These are phyloP conservation scores for Stentor roeselii DNA, from an alignment of 73 alveolate genomes.

Conservation along the genomic window DNA sequence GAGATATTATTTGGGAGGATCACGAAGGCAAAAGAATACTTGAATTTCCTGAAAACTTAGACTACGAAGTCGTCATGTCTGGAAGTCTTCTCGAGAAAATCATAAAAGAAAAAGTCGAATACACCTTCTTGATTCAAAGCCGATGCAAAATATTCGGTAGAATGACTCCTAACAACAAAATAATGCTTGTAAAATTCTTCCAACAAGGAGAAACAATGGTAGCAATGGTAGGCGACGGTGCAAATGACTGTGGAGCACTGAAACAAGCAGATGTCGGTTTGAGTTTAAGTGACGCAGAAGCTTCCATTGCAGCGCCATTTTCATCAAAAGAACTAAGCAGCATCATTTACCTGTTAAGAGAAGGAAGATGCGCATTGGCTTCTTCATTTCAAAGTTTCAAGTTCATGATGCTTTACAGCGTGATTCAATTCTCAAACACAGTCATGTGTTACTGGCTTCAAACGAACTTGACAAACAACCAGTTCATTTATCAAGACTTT, in stretches of 20 bases:
- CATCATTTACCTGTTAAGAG: slow-evolving; percentile 80
- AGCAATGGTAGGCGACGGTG: slow-evolving; percentile 99
- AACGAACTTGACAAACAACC: slow-evolving; percentile 73
- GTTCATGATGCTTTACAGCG: slow-evolving; percentile 91
- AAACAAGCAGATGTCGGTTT: slow-evolving; percentile 96
- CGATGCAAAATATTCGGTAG: slow-evolving; percentile 94
- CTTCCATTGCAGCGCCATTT: slow-evolving; percentile 99
- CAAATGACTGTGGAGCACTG: slow-evolving; percentile 97
- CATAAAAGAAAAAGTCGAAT: slow-evolving; percentile 53
- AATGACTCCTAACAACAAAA: slow-evolving; percentile 97
- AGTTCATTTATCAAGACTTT: slow-evolving; percentile 88
- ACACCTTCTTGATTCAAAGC: slow-evolving; percentile 71
- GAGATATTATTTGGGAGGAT: slow-evolving; percentile 50
- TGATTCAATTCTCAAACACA: slow-evolving; percentile 86
- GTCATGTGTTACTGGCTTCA: slow-evolving; percentile 63
- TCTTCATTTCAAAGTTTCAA: slow-evolving; percentile 92
- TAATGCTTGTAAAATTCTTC: slow-evolving; percentile 72
- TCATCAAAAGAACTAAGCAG: slow-evolving; percentile 80
- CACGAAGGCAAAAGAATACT: not conserved
- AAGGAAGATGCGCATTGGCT: slow-evolving; percentile 94
- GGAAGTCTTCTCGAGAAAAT: slow-evolving; percentile 22
- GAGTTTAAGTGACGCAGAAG: slow-evolving; percentile 92
- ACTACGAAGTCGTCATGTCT: not conserved
- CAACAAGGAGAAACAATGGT: slow-evolving; percentile 54
- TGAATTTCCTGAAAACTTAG: not conserved